Evolutionary conservation across 106 monocot species (phyloP), one percentile per base, ranked within the genome.

Genomic region (Allium sativum): DNA sequence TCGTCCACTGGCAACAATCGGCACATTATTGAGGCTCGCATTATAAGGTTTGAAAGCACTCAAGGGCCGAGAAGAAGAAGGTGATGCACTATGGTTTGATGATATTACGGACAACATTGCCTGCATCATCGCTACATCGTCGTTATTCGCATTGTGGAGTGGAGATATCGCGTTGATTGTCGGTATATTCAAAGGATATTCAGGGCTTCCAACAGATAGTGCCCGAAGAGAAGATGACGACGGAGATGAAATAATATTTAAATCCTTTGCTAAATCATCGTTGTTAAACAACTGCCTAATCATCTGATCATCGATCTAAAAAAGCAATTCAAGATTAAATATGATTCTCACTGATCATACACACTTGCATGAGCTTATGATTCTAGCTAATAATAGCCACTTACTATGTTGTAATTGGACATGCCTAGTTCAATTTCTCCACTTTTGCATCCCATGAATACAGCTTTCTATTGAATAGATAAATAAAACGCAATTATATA

Each of bases 381-480:
- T 50, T 50, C 11, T 12, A 15, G 0, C 11, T 50, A 8, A 44
- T 7, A 12, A 57, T 21, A 50, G 40, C 17, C 21, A 19, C 19
- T 62, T 76, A 78, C 75, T 62, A 63, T 64, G 42, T 17, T 45
- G 0, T 48, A 11, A 0, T 18, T 59, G 3, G 81, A 55, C 53
- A 78, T 51, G 12, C 92, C 92, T 45, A 87, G 10, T 61, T 92
- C 92, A 53, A 87, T 81, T 66, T 81, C 92, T 48, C 87, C 92
- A 16, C 21, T 74, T 11, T 66, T 68, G 76, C 78, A 80, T 50
- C 81, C 84, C 54, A 92, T 69, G 43, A 92, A 92, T 9, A 81
- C 70, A 10, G 78, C 83, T 50, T 65, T 79, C 87, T 86, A 64
- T 9, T 8, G 44, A 9, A 18, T 45, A 57, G 48, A 54, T 18